These are phyloP conservation scores for Trichoderma citrinoviride DNA, from an alignment of 2,329 filamentous ascomycete genomes.

Conservation along the genomic window DNA sequence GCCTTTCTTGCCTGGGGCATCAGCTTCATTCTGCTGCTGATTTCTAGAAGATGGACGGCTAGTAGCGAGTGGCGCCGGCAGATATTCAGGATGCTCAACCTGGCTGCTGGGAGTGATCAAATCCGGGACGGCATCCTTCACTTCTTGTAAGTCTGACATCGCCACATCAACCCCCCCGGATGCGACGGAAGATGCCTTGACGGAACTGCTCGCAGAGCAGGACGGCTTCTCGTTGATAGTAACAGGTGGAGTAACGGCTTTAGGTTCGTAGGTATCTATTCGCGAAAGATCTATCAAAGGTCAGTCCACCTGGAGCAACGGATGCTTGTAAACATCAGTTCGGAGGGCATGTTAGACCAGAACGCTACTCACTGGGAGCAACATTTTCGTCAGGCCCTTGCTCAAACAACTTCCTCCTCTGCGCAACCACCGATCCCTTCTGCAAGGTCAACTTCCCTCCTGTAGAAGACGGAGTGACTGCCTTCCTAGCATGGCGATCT, in stretches of 20 bases:
- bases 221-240: not conserved
- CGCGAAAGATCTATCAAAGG: not conserved
- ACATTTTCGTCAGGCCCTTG: not conserved
- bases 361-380: not conserved
- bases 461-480: not conserved
- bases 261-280: slow-evolving; percentile 3
- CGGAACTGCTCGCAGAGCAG: not conserved
- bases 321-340: not conserved
- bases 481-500: not conserved
- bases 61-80: slow-evolving; percentile 16
- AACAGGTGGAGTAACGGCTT: not conserved
- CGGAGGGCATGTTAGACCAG: no score
- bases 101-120: not conserved
- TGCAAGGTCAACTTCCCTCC: not conserved
- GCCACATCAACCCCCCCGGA: not conserved
- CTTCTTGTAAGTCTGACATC: not conserved
- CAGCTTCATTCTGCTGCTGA: not conserved
- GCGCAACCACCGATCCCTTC: slow-evolving; percentile 27
- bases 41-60: not conserved
- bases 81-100: slow-evolving; percentile 13
- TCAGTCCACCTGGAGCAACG: not conserved
- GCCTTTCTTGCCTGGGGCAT: not conserved
- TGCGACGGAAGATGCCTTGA: not conserved
- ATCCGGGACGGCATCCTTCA: not conserved
- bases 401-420: slow-evolving; percentile 29